These are phyloP conservation scores for Ceratocystis diversiconidia DNA, from an alignment of 2,329 filamentous ascomycete genomes.

Conservation along the genomic window DNA sequence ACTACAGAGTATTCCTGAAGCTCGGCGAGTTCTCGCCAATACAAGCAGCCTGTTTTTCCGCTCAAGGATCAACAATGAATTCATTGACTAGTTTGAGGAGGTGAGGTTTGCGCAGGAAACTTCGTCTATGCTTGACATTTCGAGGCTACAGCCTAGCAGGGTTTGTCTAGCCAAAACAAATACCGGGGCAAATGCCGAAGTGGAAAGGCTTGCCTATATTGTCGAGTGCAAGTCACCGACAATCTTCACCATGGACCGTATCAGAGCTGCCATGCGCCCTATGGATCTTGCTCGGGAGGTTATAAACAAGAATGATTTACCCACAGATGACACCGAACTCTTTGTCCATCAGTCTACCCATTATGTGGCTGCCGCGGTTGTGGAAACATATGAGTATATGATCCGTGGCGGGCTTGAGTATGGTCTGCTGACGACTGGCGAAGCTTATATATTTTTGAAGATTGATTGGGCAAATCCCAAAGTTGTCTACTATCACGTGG, in stretches of 20 bases:
- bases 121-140: not conserved
- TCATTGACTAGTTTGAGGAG: not conserved
- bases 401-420: slow-evolving; percentile 32
- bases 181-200: not conserved
- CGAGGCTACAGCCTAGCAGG: no score
- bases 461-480: slow-evolving; percentile 22
- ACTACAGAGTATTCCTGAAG: no score
- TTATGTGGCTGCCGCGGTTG: slow-evolving; percentile 26
- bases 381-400: slow-evolving; percentile 34
- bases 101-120: no score
- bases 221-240: slow-evolving; percentile 33
- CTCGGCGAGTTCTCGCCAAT: no score
- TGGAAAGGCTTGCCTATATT: slow-evolving; percentile 23
- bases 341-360: slow-evolving; percentile 23
- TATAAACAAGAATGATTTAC: slow-evolving; percentile 22
- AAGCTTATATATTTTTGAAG: slow-evolving; percentile 32
- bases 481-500: not conserved
- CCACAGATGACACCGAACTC: slow-evolving; percentile 20
- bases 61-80: not conserved
- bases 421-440: slow-evolving; percentile 30
- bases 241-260: slow-evolving; percentile 29
- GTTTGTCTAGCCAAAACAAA: no score
- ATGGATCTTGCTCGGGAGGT: slow-evolving; percentile 24
- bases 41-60: no score
- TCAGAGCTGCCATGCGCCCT: slow-evolving; percentile 29